A percentile compares a stretch with the other conserved stretches of the same genome.
Conservation (phyloP, 208 protist species). For the Wallacemonas sp. region DNA sequence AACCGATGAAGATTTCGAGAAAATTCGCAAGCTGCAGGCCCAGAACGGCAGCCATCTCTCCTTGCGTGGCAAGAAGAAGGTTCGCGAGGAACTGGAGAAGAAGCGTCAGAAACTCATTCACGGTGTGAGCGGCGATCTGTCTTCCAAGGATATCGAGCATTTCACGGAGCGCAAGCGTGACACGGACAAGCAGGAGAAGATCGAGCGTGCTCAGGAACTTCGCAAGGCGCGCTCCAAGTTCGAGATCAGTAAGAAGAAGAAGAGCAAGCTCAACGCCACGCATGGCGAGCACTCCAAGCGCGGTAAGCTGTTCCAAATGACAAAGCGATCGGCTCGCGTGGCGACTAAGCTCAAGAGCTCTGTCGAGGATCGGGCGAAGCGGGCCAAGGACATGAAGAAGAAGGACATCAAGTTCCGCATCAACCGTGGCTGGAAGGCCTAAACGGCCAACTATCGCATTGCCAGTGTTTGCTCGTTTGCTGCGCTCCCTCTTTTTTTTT, state of each 20-base stretch:
- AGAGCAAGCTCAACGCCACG: constrained; percentile 89
- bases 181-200: constrained; percentile 81
- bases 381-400: constrained; percentile 90
- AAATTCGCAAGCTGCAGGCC: constrained; percentile 71
- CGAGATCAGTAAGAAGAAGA: constrained; percentile 88
- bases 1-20: constrained; percentile 83
- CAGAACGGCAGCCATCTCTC: constrained; percentile 75
- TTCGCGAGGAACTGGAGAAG: constrained; percentile 48
- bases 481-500: constrained; percentile 10
- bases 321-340: constrained; percentile 85
- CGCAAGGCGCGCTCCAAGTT: constrained; percentile 84
- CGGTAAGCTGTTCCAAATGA: constrained; percentile 92
- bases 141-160: constrained; percentile 81
- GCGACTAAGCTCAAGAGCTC: constrained; percentile 85
- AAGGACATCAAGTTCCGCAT: constrained; percentile 94
- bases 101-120: constrained; percentile 74
- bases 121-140: constrained; percentile 75
- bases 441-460: constrained; percentile 6
- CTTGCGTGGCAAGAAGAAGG: constrained; percentile 76
- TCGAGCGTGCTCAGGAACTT: constrained; percentile 77
- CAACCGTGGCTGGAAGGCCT: constrained; percentile 90
- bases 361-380: constrained; percentile 59
- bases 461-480: background rate
- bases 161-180: constrained; percentile 84
- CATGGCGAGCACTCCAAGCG: constrained; percentile 86